Base-by-base conservation (phyloP, 2,329 filamentous ascomycete species). In the Cladosporium austrohemisphaericum region DNA sequence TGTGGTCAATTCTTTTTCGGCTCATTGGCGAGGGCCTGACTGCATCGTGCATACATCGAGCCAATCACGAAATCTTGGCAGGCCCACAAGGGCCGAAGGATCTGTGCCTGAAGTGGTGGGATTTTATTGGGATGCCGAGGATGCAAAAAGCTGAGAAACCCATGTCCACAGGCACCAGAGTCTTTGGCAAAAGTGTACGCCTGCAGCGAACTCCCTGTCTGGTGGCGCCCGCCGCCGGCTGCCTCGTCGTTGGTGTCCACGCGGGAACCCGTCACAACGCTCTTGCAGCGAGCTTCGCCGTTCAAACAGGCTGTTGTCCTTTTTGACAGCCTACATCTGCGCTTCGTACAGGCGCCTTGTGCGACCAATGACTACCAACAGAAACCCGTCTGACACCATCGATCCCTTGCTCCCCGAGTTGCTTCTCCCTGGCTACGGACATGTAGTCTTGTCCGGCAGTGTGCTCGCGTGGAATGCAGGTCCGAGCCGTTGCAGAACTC, bases 301-400 rank as follows among this genome's bases (percentile, higher is more conserved):
- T 38, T n/a, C 44, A 47, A 38, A 47, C 44, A 38, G 31, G 44
- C 33, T 13, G 33, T 47, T 47, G 33, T 38, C n/a, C 13, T 23
- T 11, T 22, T 13, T 47, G 44, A 47, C 44, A 47, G 44, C 44
- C 33, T 33, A 45, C 44, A 16, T 37, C 44, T 47, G 44, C 35
- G 25, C 44, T 47, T 47, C 38, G 32, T 47, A 47, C 44, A 47
- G 44, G 33, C 44, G 33, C 44, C 44, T 19, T 47, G 44, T 47
- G 44, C 14, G 20, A 45, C n/a, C n/a, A n/a, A n/a, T n/a, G n/a
- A n/a, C 41, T 16, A 18, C 41, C 44, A 23, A 47, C 44, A n/a
- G n/a, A n/a, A n/a, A n/a, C n/a, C n/a, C n/a, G n/a, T n/a, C n/a
- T n/a, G n/a, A n/a, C 20, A 25, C 2, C 19, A 13, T 23, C 11